These are phyloP conservation scores for Hypoxylon sp. DNA, from an alignment of 2,329 filamentous ascomycete species.

Conservation along the genomic window DNA sequence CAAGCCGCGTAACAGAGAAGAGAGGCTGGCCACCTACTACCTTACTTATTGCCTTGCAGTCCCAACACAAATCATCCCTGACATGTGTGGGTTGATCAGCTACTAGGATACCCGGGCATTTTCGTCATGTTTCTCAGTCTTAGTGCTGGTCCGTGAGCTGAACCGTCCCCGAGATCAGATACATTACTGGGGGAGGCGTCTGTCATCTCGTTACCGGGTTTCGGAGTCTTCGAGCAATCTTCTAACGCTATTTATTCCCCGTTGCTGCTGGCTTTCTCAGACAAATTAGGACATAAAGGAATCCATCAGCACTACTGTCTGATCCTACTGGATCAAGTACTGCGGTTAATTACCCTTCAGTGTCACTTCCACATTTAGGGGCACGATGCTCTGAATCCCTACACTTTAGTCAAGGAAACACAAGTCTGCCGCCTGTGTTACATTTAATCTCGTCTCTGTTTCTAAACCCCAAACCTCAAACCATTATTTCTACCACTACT, in stretches of 20 bases:
- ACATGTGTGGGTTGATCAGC: conserved; percentile 49
- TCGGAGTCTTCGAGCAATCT: conserved; percentile 42
- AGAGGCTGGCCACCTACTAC: conserved; percentile 43
- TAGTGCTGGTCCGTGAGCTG: conserved; percentile 40
- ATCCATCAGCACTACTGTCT: conserved; percentile 46
- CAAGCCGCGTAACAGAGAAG: conserved; percentile 42
- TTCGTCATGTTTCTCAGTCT: conserved; percentile 48
- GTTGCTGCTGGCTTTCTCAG: conserved; percentile 36
- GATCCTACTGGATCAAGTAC: conserved; percentile 43
- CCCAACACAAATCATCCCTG: conserved; percentile 47
- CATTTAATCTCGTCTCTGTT: conserved; percentile 35
- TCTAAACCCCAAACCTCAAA: conserved; percentile 16
- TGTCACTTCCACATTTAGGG: conserved; percentile 29
- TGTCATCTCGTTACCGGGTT: conserved; percentile 46
- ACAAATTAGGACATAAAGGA: conserved; percentile 45
- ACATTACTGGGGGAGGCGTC: conserved; percentile 39
- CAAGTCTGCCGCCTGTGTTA: conserved; percentile 27
- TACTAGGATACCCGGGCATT: conserved; percentile 48
- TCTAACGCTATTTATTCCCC: conserved; percentile 43
- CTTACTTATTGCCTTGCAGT: conserved; percentile 42
- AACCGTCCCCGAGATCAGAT: conserved; percentile 40
- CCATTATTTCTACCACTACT: conserved; percentile 6
- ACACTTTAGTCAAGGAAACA: conserved; percentile 34
- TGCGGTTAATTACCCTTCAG: conserved; percentile 39
- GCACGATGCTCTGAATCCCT: conserved; percentile 31